phyloP scores from a whole-genome alignment of 2,329 filamentous ascomycete genomes.

The Phialocephala sp. region DNA sequence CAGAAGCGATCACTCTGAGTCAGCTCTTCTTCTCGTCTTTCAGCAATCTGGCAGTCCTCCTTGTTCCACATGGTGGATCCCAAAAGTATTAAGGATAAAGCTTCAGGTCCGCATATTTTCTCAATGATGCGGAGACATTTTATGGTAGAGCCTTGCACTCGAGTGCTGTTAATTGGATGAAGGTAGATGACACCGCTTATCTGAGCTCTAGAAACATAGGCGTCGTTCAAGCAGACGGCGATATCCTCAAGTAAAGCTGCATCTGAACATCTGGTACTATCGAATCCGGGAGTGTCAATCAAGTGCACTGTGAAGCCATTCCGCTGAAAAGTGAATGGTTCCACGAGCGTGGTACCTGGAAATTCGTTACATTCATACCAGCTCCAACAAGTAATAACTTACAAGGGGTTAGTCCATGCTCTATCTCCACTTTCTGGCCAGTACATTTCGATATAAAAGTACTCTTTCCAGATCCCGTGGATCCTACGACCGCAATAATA shows the following conservation, averaged over 20 bases:
- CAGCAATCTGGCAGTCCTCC: background rate
- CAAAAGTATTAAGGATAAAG: background rate
- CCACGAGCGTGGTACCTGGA: background rate
- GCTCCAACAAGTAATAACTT: background rate
- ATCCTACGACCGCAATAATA: background rate
- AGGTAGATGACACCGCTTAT: conserved; percentile 7
- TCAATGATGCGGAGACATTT: background rate
- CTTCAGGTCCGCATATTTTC: conserved; percentile 2
- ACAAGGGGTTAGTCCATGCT: background rate
- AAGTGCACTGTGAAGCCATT: conserved; percentile 2
- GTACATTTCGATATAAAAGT: background rate
- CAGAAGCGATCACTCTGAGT: background rate
- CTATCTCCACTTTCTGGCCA: background rate
- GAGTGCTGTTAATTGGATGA: background rate
- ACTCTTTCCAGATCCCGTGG: background rate
- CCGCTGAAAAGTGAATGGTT: background rate
- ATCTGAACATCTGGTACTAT: background rate
- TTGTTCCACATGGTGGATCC: conserved; percentile 3
- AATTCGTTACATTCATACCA: background rate
- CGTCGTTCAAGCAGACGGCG: background rate
- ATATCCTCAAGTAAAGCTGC: background rate
- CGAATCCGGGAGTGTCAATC: conserved; percentile 12
- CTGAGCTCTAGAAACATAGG: background rate
- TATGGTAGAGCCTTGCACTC: background rate
- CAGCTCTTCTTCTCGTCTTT: background rate